Evolutionary conservation across 305 asterid genomes (phyloP), one percentile per base, ranked within the genome.

Genomic region (Ajuga reptans): DNA sequence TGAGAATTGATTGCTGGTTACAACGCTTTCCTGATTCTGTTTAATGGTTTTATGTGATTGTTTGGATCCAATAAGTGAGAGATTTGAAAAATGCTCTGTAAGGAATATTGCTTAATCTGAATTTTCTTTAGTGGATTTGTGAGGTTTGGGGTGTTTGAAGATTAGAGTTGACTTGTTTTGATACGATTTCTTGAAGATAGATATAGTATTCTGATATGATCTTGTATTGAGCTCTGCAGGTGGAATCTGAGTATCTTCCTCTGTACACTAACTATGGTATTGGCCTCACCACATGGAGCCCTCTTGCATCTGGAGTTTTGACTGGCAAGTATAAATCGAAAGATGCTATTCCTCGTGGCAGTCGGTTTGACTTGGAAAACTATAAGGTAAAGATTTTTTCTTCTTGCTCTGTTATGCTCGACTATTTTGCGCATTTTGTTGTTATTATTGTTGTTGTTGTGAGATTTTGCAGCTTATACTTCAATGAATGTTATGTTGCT

Each of bases 251-350:
- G 88, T 94, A 80, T 78, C 83, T 85, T 53, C 97, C 97, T 36
- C 74, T 94, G 66, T 94, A 87, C 77, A 75, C 74, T 45, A 87
- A 89, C 83, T 87, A 94, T 61, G 99, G 99, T 10, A 74, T 85
- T 18, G 97, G 96, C 71, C 96, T 94, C 67, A 89, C 99, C 29
- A 94, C 96, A 16, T 94, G 99, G 99, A 94, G 99, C 58, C 99
- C 99, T 2, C 96, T 94, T 46, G 99, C 96, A 0, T 94, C 97
- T 47, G 99, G 99, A 36, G 96, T 91, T 74, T 84, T 94, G 60
- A 85, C 96, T 0, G 99, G 99, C 64, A 94, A 94, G 76, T 94
- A 94, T 64, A 81, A 76, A 61, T 52, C 84, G 6, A 31, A 31
- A 3, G 92, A 88, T 47, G 69, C 75, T 42, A 80, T 89, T 78